Evolutionary conservation across 352 stramenopile species (phyloP).

Genomic region (Globisporangium orthogonon): DNA sequence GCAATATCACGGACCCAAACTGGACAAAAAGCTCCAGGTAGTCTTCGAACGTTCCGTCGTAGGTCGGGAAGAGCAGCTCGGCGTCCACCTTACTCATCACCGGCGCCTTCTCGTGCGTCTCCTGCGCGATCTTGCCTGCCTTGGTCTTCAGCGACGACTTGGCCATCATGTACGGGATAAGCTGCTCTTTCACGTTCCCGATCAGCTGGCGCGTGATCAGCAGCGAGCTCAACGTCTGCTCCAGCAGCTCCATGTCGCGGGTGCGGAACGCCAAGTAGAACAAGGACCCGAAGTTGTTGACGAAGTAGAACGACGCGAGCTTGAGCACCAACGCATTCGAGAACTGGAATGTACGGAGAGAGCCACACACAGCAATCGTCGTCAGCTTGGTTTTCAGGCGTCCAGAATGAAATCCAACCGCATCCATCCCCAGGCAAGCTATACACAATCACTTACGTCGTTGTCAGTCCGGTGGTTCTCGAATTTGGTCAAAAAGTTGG

Average conservation of each 20-base stretch:
- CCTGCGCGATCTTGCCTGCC: conserved; percentile 67
- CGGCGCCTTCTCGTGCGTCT: conserved; percentile 37
- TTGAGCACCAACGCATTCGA: conserved; percentile 95
- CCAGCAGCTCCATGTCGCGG: conserved; percentile 80
- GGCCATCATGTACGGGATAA: conserved; percentile 76
- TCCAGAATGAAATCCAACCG: background rate
- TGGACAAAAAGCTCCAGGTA: conserved; percentile 94
- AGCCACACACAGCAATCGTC: background rate
- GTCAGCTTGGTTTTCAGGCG: background rate
- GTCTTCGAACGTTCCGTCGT: conserved; percentile 89
- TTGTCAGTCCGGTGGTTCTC: conserved; percentile 91
- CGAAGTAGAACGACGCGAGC: conserved; percentile 96
- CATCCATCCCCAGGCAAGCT: background rate
- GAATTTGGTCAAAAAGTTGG: conserved; percentile 89
- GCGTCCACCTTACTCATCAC: conserved; percentile 68
- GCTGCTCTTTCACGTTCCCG: conserved; percentile 70
- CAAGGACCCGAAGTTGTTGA: conserved; percentile 95
- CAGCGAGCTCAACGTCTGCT: conserved; percentile 86
- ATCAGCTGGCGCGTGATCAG: conserved; percentile 80
- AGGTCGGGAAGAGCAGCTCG: conserved; percentile 74
- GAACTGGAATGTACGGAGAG: conserved; percentile 39
- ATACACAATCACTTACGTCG: conserved; percentile 38
- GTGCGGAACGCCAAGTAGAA: conserved; percentile 95
- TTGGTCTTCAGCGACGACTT: conserved; percentile 78
- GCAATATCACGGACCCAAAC: conserved; percentile 65